Evolutionary conservation across 2,329 filamentous ascomycete genomes (phyloP).

Genomic region (Colletotrichum sidae): DNA sequence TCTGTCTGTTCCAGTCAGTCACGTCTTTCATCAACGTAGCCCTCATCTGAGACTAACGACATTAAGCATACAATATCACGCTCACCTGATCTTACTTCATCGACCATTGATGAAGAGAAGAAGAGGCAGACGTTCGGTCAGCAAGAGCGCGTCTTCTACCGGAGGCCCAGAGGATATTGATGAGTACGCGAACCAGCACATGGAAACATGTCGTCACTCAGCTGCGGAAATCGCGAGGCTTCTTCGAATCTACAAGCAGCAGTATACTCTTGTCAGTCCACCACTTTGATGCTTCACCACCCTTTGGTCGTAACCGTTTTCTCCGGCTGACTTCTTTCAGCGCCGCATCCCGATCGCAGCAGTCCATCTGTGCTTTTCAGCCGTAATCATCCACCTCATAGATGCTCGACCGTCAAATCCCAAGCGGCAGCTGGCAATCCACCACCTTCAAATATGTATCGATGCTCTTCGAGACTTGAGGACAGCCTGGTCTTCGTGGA

Average conservation of each 20-base stretch:
- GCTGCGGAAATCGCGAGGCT: slow-evolving; percentile 39
- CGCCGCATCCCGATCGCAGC: slow-evolving; percentile 39
- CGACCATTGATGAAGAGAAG: slow-evolving; percentile 36
- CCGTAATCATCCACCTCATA: slow-evolving; percentile 38
- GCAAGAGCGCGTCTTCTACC: background rate
- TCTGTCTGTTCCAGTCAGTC: slow-evolving; percentile 42
- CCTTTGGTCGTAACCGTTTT: too few species aligned
- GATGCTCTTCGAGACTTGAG: slow-evolving; percentile 35
- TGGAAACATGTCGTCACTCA: slow-evolving; percentile 40
- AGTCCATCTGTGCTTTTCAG: slow-evolving; percentile 39
- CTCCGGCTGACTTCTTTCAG: background rate
- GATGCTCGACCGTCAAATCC: slow-evolving; percentile 36
- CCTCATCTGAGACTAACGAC: background rate
- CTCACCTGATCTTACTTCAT: slow-evolving; percentile 40
- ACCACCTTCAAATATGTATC: slow-evolving; percentile 34
- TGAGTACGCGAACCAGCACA: slow-evolving; percentile 25
- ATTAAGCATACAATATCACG: slow-evolving; percentile 41
- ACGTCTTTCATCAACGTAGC: background rate
- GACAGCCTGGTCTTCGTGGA: slow-evolving; percentile 38
- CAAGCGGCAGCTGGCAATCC: slow-evolving; percentile 30
- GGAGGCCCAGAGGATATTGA: background rate
- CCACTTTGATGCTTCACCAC: accelerated
- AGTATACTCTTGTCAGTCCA: slow-evolving; percentile 39
- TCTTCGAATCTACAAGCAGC: slow-evolving; percentile 38
- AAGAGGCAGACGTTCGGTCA: background rate